Base-by-base conservation (phyloP, 129 eudicot species). In the Silybum marianum region DNA sequence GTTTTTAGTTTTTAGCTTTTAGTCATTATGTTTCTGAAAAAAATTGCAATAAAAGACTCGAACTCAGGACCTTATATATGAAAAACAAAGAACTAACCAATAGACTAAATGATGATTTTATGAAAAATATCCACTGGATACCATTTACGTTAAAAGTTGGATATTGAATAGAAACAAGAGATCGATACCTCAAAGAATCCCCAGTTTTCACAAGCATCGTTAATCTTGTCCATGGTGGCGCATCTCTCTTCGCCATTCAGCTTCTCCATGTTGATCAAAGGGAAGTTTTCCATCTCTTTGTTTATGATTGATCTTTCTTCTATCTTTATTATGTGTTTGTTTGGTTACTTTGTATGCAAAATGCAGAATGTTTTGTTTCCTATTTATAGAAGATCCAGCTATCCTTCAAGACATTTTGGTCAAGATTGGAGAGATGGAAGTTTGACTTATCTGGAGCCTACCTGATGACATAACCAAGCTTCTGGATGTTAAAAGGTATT, bases 201-300 rank as follows among this genome's bases (percentile, higher is more conserved):
- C 96, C 96, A 91, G 81, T 89, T 89, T 71, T 89, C 96, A 71
- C 93, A 89, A 69, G 93, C 96, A 81, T 91, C 93, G 7, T 91
- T 83, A 62, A 91, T 91, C 21, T 69, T 71, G 60, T 81, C 82
- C 93, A 85, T 85, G 25, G 87, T 81, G 72, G 84, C 80, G 51
- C 62, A 78, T 76, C 91, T 85, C 73, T 83, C 93, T 26, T 81
- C 96, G n/a, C 91, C 96, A 84, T 89, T 85, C 7, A 91, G 89
- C 84, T 89, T 91, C 84, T 83, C 91, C 84, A 91, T 51, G 86
- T 87, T 83, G 81, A 91, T 82, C 66, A 91, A 72, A 44, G 96
- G 92, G 54, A 91, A 88, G 83, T 83, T 85, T 81, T 78, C 93
- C 96, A 91, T 91, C 70, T 80, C 75, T 85, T 18, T 71, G 60